Conservation (phyloP, 768 basidiomycete genomes). For the Pisolithus microcarpus region DNA sequence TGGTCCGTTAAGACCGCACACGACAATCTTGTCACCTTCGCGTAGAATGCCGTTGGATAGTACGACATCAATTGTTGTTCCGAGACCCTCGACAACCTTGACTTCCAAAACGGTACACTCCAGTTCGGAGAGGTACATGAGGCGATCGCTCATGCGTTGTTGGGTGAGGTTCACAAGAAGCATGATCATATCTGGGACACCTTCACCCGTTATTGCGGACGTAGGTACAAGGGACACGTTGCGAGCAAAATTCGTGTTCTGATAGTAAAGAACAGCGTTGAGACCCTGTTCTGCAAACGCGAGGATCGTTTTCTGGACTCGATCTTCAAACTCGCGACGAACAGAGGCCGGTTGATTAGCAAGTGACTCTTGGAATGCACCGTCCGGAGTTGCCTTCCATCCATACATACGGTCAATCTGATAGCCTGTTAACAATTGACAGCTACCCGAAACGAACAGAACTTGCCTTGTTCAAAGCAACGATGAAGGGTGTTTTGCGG, state of each 20-base stretch:
- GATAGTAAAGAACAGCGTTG: conserved; percentile 93
- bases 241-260: conserved; percentile 90
- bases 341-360: conserved; percentile 72
- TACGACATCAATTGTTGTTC: conserved; percentile 96
- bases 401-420: conserved; percentile 97
- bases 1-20: conserved; percentile 95
- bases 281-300: conserved; percentile 98
- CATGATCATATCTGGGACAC: conserved; percentile 99
- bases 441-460: conserved; percentile 1
- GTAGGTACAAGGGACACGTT: conserved; percentile 97
- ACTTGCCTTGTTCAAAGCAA: conserved; percentile 88
- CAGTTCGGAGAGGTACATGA: conserved; percentile 97
- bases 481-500: conserved; percentile 96
- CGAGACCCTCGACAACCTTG: conserved; percentile 96
- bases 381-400: conserved; percentile 88
- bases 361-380: conserved; percentile 86
- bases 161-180: conserved; percentile 95
- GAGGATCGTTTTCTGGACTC: conserved; percentile 74
- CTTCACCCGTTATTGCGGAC: conserved; percentile 96
- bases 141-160: conserved; percentile 91
- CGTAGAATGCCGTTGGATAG: conserved; percentile 88
- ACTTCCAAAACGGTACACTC: conserved; percentile 99
- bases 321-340: conserved; percentile 89
- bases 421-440: conserved; percentile 4
- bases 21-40: conserved; percentile 90